A percentile compares a stretch with the other conserved stretches of the same genome.
Evolutionary conservation across 345 rosid species (phyloP).

Genomic region (Lepidium didymum): DNA sequence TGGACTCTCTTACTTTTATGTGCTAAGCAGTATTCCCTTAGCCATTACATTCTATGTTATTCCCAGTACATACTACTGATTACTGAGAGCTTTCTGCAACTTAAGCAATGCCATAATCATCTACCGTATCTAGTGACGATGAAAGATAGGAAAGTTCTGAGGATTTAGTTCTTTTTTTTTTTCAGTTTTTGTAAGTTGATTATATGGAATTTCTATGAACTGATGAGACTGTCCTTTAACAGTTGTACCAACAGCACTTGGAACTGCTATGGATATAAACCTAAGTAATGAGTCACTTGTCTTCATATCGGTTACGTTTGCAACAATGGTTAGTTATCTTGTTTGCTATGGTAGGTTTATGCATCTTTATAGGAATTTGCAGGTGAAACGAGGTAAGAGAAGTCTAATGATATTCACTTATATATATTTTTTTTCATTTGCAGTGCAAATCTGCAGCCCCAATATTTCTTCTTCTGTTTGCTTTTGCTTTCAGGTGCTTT

Average conservation of each 20-base stretch:
- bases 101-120: not conserved
- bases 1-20: not conserved
- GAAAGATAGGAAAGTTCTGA: not conserved
- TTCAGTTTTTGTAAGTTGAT: constrained; percentile 16
- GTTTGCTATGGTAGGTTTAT: constrained; percentile 11
- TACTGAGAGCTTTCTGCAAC: not conserved
- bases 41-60: not conserved
- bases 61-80: not conserved
- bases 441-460: constrained; percentile 99
- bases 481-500: constrained; percentile 96
- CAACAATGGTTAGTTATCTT: constrained; percentile 78
- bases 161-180: not conserved
- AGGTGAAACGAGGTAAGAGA: not conserved
- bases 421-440: constrained; percentile 11
- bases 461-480: constrained; percentile 90
- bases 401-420: constrained; percentile 11
- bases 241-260: constrained; percentile 99
- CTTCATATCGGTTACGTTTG: constrained; percentile 96
- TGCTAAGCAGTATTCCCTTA: not conserved
- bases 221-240: constrained; percentile 87
- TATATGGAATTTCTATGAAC: constrained; percentile 56
- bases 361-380: constrained; percentile 4
- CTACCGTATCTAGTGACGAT: not conserved
- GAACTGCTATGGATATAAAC: constrained; percentile 94
- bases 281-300: constrained; percentile 97